A percentile compares a stretch with the other conserved stretches of the same genome.
These are phyloP conservation scores for Didymella glomerata DNA, from an alignment of 2,329 filamentous ascomycete genomes.

Conservation along the genomic window DNA sequence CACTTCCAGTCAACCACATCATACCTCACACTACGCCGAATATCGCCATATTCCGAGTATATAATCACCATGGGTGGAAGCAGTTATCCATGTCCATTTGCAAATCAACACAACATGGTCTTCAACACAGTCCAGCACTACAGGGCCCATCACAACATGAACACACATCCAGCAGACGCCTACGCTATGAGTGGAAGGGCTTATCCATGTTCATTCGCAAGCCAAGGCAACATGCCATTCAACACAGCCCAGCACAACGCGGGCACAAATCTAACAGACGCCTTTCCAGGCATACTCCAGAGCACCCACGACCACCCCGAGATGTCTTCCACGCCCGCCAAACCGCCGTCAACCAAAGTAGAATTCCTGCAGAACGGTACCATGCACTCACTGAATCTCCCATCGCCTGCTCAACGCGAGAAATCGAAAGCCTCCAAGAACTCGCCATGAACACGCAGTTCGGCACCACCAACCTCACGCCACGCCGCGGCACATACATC, in stretches of 20 bases:
- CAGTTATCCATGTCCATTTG: too few species aligned
- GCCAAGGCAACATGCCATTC: background rate
- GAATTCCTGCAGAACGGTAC: background rate
- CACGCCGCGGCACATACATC: background rate
- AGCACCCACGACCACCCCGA: background rate
- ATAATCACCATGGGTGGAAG: too few species aligned
- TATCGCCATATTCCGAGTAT: too few species aligned
- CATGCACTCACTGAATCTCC: background rate
- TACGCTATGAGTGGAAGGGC: too few species aligned
- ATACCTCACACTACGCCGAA: too few species aligned
- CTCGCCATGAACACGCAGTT: background rate
- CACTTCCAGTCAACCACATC: too few species aligned
- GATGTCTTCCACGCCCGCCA: background rate
- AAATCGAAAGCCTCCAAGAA: constrained; percentile 3
- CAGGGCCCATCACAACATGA: too few species aligned
- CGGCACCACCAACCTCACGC: background rate
- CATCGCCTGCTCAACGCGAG: background rate
- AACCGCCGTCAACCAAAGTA: background rate
- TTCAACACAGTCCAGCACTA: too few species aligned
- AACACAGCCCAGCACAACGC: background rate
- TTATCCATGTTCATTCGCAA: background rate
- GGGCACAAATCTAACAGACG: too few species aligned
- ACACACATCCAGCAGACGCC: too few species aligned
- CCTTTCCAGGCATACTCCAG: background rate
- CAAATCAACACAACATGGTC: too few species aligned